These are phyloP conservation scores for Arabidopsis hybrid DNA, from an alignment of 441 rosid genomes.

Conservation along the genomic window DNA sequence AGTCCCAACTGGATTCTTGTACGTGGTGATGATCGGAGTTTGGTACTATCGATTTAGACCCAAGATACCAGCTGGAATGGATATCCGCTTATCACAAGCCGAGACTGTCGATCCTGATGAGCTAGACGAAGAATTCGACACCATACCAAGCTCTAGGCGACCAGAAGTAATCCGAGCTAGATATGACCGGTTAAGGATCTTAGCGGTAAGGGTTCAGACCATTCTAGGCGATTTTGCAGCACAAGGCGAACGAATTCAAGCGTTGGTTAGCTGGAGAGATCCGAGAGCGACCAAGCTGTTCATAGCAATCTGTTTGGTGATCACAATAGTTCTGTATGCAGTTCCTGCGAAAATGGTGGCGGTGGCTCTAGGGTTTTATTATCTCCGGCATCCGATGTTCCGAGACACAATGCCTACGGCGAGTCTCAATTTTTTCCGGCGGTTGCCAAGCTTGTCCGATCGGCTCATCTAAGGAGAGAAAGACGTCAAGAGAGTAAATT, in stretches of 20 bases:
- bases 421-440: slow-evolving; percentile 83
- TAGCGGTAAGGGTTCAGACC: slow-evolving; percentile 86
- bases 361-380: slow-evolving; percentile 95
- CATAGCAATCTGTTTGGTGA: slow-evolving; percentile 73
- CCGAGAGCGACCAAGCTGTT: slow-evolving; percentile 92
- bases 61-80: slow-evolving; percentile 92
- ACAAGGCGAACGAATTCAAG: slow-evolving; percentile 89
- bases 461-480: slow-evolving; percentile 63
- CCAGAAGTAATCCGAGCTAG: slow-evolving; percentile 72
- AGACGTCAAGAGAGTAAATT: slow-evolving; percentile 14
- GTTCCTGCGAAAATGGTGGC: slow-evolving; percentile 98
- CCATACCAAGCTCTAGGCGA: slow-evolving; percentile 77
- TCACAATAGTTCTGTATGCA: slow-evolving; percentile 64
- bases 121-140: slow-evolving; percentile 91
- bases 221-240: slow-evolving; percentile 94
- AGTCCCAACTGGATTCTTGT: slow-evolving; percentile 83
- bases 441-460: slow-evolving; percentile 92
- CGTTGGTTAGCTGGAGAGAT: slow-evolving; percentile 96
- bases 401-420: slow-evolving; percentile 90
- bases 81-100: slow-evolving; percentile 83
- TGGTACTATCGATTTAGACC: slow-evolving; percentile 93
- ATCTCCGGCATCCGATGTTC: slow-evolving; percentile 93
- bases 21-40: slow-evolving; percentile 78
- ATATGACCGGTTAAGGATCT: slow-evolving; percentile 80
- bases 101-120: slow-evolving; percentile 86